Percentiles rank a stretch among this genome's conserved stretches.
These are phyloP conservation scores for Lodderomyces elongisporus DNA, from an alignment of 1,139 yeast genomes.

Conservation along the genomic window DNA sequence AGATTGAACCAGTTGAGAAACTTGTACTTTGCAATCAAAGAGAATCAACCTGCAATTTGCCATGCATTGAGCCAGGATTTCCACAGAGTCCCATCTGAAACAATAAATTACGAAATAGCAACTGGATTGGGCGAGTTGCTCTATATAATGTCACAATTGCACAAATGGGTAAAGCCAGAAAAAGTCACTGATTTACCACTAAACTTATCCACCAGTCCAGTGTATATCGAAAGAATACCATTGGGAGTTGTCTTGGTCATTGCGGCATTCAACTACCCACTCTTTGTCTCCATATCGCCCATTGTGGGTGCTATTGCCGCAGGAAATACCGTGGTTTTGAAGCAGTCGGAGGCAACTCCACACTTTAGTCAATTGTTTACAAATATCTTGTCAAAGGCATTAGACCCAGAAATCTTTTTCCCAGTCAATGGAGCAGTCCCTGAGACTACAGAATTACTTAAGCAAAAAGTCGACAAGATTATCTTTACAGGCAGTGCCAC, in stretches of 20 bases:
- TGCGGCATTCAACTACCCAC: conserved; percentile 85
- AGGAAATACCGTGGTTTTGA: conserved; percentile 80
- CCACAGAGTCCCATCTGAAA: conserved; percentile 58
- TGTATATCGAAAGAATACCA: conserved; percentile 60
- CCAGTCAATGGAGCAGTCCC: conserved; percentile 70
- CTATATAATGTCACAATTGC: conserved; percentile 54
- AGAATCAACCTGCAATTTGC: conserved; percentile 51
- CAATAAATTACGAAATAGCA: conserved; percentile 52
- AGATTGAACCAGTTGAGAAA: conserved; percentile 63
- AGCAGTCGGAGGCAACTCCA: conserved; percentile 75
- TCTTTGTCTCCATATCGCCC: conserved; percentile 59
- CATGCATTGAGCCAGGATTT: conserved; percentile 64
- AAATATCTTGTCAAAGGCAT: conserved; percentile 45
- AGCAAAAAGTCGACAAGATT: conserved; percentile 72
- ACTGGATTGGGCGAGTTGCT: conserved; percentile 49
- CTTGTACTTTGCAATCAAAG: conserved; percentile 60
- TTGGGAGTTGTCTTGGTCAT: conserved; percentile 72
- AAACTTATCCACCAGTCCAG: conserved; percentile 41
- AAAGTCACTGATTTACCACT: conserved; percentile 40
- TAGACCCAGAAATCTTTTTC: conserved; percentile 52
- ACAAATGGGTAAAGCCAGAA: conserved; percentile 57
- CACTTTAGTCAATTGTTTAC: conserved; percentile 52
- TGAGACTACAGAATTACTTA: conserved; percentile 61
- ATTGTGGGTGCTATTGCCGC: conserved; percentile 78
- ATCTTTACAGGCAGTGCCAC: conserved; percentile 74